Evolutionary conservation across 495 filamentous ascomycete species (phyloP).

Genomic region (Symbiotaphrina buchneri): DNA sequence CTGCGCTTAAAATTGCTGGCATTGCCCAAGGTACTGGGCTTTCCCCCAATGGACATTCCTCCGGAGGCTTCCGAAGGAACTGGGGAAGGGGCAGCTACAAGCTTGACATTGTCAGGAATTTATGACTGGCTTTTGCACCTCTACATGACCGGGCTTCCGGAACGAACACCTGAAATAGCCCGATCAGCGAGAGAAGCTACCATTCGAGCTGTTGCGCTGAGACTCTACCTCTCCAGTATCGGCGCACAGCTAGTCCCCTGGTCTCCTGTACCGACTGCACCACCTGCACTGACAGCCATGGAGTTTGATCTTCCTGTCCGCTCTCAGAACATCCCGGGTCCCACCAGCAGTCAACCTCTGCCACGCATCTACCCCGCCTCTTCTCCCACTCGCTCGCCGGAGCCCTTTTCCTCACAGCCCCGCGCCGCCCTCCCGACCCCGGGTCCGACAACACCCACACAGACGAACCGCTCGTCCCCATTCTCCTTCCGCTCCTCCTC

Average conservation of each 20-base stretch:
- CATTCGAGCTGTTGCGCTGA: slow-evolving; percentile 2
- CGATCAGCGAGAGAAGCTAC: slow-evolving; percentile 2
- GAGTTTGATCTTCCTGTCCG: background rate
- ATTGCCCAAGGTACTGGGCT: background rate
- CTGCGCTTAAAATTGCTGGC: background rate
- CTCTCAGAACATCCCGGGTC: background rate
- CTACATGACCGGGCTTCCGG: slow-evolving; percentile 2
- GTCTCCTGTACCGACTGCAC: background rate
- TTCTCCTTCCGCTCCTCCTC: background rate
- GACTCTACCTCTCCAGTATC: slow-evolving; percentile 5
- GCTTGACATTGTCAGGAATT: slow-evolving; percentile 1
- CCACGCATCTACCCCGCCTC: background rate
- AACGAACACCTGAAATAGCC: background rate
- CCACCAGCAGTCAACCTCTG: background rate
- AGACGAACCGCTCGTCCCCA: background rate
- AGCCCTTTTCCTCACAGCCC: background rate
- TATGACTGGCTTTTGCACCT: slow-evolving; percentile 2
- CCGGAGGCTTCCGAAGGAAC: too few species aligned
- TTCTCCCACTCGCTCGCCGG: background rate
- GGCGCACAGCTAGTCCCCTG: background rate
- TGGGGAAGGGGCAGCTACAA: slow-evolving; percentile 1
- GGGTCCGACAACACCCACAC: background rate
- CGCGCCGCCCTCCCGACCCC: background rate
- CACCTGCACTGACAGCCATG: background rate
- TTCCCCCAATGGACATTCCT: slow-evolving; percentile 1